These are phyloP conservation scores for Tuber aestivum DNA, from an alignment of 495 filamentous ascomycete genomes.

Conservation along the genomic window DNA sequence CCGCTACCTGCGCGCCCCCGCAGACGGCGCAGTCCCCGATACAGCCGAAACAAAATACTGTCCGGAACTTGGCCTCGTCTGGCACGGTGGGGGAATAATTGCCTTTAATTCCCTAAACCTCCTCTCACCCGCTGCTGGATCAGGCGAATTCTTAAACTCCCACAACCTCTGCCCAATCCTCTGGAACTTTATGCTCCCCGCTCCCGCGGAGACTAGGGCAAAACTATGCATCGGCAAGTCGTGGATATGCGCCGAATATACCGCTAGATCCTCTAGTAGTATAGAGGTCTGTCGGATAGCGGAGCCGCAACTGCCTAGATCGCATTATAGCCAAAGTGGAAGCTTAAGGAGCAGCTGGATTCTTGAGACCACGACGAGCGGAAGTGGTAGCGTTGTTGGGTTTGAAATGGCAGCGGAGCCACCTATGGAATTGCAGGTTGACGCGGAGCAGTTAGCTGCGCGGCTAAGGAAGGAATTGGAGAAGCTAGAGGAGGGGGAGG, in stretches of 20 bases:
- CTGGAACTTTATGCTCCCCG: conserved; percentile 8
- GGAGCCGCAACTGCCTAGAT: neutral
- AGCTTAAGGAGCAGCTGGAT: conserved; percentile 12
- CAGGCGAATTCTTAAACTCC: conserved; percentile 21
- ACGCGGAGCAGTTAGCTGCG: conserved; percentile 13
- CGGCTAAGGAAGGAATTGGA: conserved; percentile 13
- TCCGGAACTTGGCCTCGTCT: conserved; percentile 12
- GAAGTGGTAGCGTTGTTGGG: conserved; percentile 11
- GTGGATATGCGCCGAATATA: conserved; percentile 13
- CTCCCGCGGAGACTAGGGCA: neutral
- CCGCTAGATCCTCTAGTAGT: neutral
- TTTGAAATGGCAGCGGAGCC: neutral
- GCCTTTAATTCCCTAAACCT: conserved; percentile 24
- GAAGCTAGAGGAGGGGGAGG: neutral
- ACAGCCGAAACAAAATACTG: conserved; percentile 8
- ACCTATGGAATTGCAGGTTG: conserved; percentile 8
- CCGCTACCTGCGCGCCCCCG: conserved; percentile 19
- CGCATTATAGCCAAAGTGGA: neutral
- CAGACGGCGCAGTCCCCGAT: neutral
- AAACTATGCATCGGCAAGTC: conserved; percentile 4
- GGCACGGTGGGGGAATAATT: conserved; percentile 4
- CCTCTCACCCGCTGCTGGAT: conserved; percentile 10
- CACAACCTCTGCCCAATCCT: conserved; percentile 12
- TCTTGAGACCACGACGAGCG: conserved; percentile 5
- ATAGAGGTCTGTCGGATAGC: conserved; percentile 15